Base-by-base conservation (phyloP, 164 flowering plant genomes). In the Berberis vulgaris region DNA sequence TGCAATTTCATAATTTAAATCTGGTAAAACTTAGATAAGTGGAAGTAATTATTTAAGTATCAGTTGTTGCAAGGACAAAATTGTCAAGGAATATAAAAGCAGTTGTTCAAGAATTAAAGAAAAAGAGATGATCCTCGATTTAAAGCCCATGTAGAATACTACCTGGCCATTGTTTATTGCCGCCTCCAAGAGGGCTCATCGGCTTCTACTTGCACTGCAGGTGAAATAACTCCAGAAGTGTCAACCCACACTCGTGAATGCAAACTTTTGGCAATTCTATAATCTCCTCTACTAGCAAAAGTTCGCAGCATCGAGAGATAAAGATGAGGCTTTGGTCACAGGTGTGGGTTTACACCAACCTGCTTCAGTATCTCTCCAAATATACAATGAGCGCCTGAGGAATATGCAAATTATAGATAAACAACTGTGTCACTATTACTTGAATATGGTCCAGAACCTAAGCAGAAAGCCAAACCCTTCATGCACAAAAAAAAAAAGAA, bases 141-240 rank as follows among this genome's bases (percentile, higher is more conserved):
- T 0, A 0, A 26, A 26, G 26, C 26, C 26, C 26, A 26, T 26
- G n/a, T 38, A 56, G 67, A 59, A 41, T 54, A 49, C 46, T 82
- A 87, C 94, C 90, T 82, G 87, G 10, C 84, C 84, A 71, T 64
- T 58, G 57, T 79, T 82, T 63, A 81, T 60, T 67, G 94, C 88
- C 63, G 90, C 88, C 49, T 87, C 94, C 90, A 87, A 82, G 44
- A 84, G 84, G 69, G 88, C 65, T 85, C 85, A 78, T 84, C 88
- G 38, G 90, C 83, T 76, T 85, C 94, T 62, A 74, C 75, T 69
- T 81, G 86, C 77, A 73, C 72, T 45, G 67, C 66, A 9, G 53
- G 65, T 54, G 83, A 71, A 60, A 87, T 81, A 7, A 77, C 71
- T 70, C 94, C 94, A 58, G 77, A 61, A 65, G 86, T 67, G 74